A percentile compares a stretch with the other conserved stretches of the same genome.
Evolutionary conservation across 2,329 filamentous ascomycete species (phyloP).

Genomic region (Colletotrichum endophyticum): DNA sequence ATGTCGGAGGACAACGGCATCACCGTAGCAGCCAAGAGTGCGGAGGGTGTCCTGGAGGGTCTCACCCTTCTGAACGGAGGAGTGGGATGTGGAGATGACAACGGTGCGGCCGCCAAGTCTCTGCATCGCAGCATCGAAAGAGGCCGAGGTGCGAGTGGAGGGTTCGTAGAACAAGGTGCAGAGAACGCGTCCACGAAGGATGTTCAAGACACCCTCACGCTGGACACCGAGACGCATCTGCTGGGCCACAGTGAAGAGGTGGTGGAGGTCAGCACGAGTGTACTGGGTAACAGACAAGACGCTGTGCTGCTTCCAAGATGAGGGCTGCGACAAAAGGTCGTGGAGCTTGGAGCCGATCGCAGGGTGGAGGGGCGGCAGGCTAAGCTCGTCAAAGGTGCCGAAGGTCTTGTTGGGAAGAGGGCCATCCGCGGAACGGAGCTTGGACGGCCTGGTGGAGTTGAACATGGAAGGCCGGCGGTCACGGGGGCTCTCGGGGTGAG

Average conservation of each 20-base stretch:
- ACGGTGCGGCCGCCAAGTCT: constrained; percentile 89
- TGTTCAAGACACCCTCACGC: constrained; percentile 85
- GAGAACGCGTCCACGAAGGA: constrained; percentile 85
- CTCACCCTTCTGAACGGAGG: constrained; percentile 94
- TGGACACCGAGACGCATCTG: constrained; percentile 97
- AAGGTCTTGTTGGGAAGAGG: background rate
- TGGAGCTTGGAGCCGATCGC: constrained; percentile 66
- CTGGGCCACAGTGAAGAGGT: constrained; percentile 94
- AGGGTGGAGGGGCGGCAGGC: constrained; percentile 51
- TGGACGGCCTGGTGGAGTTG: constrained; percentile 31
- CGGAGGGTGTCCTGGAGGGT: constrained; percentile 91
- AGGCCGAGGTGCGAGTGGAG: constrained; percentile 92
- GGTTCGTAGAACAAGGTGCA: constrained; percentile 98
- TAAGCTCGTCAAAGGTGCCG: constrained; percentile 46
- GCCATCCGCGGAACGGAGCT: constrained; percentile 29
- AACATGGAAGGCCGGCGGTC: constrained; percentile 35
- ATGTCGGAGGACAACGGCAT: constrained; percentile 95
- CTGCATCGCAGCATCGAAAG: constrained; percentile 98
- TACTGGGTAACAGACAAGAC: constrained; percentile 94
- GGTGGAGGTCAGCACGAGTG: constrained; percentile 83
- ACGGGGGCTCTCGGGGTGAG: constrained; percentile 40
- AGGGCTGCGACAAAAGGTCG: constrained; percentile 74
- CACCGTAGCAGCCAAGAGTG: constrained; percentile 91
- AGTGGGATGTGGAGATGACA: constrained; percentile 80
- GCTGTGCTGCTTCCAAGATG: constrained; percentile 87